Evolutionary conservation across 169 alveolate species (phyloP).

Genomic region (Perkinsus marinus): DNA sequence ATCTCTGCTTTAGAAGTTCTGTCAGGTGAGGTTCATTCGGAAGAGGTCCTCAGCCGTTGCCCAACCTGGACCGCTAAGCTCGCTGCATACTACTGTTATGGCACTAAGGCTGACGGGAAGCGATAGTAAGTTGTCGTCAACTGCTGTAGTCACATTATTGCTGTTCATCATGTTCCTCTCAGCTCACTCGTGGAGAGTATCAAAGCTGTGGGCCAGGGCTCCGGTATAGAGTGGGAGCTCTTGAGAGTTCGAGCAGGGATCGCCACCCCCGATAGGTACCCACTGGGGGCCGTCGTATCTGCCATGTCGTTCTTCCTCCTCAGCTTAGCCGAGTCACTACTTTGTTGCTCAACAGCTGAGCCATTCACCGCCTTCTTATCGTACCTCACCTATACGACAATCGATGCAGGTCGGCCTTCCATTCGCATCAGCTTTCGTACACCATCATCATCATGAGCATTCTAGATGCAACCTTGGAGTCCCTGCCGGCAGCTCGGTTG

Average conservation of each 20-base stretch:
- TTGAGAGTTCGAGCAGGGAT: neutral
- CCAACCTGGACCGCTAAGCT: neutral
- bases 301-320: neutral
- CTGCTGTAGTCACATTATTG: too few relatives aligned
- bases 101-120: neutral
- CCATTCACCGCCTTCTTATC: neutral
- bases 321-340: neutral
- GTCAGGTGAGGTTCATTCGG: neutral
- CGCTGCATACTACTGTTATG: neutral
- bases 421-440: too few relatives aligned
- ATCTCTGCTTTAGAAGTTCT: neutral
- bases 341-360: neutral
- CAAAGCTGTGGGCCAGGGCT: neutral
- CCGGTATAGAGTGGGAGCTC: neutral
- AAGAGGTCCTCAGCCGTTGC: neutral
- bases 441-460: neutral
- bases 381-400: neutral
- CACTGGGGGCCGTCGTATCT: neutral
- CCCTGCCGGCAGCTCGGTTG: neutral
- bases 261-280: neutral
- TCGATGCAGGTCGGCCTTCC: neutral
- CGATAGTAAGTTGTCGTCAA: neutral
- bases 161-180: too few relatives aligned
- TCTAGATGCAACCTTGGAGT: neutral
- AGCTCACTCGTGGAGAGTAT: neutral